Evolutionary conservation across 805 yeast species (phyloP), one percentile per base, ranked within the genome.

Genomic region (Yamadazyma paraphyllophila): DNA sequence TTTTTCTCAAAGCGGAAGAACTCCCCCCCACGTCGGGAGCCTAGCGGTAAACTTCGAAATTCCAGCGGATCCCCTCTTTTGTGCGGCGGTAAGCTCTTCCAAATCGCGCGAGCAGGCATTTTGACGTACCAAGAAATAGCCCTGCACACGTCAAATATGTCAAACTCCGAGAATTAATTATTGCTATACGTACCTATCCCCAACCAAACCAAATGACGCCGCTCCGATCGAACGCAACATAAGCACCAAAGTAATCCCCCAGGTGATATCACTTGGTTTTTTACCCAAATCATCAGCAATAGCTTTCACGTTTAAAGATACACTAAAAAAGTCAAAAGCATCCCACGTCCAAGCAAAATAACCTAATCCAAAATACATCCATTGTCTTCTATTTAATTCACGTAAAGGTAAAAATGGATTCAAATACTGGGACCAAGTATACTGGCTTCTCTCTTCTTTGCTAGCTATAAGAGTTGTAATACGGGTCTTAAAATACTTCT

Each of bases 141-240:
- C 24, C 13, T 29, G 13, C 7, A n/a, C 31, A 27, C 20, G 32
- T 38, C 41, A 25, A 38, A 24, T 12, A 16, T 10, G 36, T 15
- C 36, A 31, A 41, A 31, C 13, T 41, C 33, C 33, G 36, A 13
- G 13, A 32, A n/a, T 20, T 20, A 29, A 29, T 29, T 11, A 29
- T 11, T 11, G 31, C 13, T 25, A 14, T 15, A 47, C 51, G 38
- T 76, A 74, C 52, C 75, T 69, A 59, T 82, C 88, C 55, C 83
- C 81, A 50, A 76, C 60, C 47, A 68, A 67, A 41, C 87, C 87
- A 54, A 82, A 81, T n/a, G 76, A 56, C 27, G 80, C 55, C 8
- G 85, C 85, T 48, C 88, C 88, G 16, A 82, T 78, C 2, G 86
- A 76, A 64, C 88, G 72, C 50, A 82, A 69, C 88, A 82, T 82